Conservation (phyloP, 2,329 filamentous ascomycete species). For the Endocalyx cinctus region DNA sequence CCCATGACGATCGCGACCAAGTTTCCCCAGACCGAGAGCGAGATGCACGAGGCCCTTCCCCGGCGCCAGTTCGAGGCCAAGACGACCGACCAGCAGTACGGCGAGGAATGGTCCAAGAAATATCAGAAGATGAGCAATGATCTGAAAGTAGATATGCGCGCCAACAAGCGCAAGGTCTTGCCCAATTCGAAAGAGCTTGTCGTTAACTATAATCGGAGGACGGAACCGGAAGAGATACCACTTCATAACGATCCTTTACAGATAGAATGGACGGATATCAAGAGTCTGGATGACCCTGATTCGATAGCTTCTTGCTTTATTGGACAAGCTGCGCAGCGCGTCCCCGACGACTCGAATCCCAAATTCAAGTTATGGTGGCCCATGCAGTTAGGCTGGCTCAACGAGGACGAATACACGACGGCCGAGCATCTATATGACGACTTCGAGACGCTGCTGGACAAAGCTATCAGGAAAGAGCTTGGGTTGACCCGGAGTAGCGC, state of each 20-base stretch:
- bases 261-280: conserved; percentile 91
- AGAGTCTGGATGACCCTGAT: conserved; percentile 60
- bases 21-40: conserved; percentile 73
- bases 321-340: conserved; percentile 75
- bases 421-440: conserved; percentile 81
- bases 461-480: conserved; percentile 80
- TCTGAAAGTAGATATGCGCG: conserved; percentile 83
- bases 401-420: conserved; percentile 81
- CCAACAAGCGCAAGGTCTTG: conserved; percentile 88
- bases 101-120: conserved; percentile 70
- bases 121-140: conserved; percentile 82
- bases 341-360: conserved; percentile 83
- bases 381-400: conserved; percentile 78
- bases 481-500: conserved; percentile 72
- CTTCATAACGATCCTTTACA: conserved; percentile 93
- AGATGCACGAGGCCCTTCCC: conserved; percentile 76
- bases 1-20: conserved; percentile 88
- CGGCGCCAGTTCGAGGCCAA: conserved; percentile 60
- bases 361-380: conserved; percentile 94
- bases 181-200: conserved; percentile 98
- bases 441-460: conserved; percentile 80
- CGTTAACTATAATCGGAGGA: conserved; percentile 86
- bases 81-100: conserved; percentile 74
- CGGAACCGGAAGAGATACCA: conserved; percentile 78
- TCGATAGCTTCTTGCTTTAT: conserved; percentile 63